Conservation (phyloP, 2,329 filamentous ascomycete genomes). For the Lachnellula occidentalis region DNA sequence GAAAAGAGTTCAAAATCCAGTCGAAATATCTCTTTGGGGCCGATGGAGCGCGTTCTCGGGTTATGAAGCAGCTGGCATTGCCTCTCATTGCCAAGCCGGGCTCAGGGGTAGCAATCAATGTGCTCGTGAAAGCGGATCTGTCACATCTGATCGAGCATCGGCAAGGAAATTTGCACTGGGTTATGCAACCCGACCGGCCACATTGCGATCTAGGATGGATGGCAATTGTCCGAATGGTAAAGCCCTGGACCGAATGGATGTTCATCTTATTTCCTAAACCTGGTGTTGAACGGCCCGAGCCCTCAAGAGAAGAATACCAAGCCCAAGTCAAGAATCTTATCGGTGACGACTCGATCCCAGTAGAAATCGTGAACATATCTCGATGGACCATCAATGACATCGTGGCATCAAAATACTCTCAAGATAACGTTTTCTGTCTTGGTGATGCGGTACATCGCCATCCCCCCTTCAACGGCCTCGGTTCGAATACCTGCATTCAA, state of each 20-base stretch:
- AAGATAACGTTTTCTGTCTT: slow-evolving; percentile 41
- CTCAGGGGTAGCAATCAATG: slow-evolving; percentile 44
- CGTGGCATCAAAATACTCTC: slow-evolving; percentile 48
- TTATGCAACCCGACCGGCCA: slow-evolving; percentile 49
- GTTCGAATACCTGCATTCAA: slow-evolving; percentile 54
- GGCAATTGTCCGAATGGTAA: slow-evolving; percentile 52
- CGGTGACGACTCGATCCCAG: slow-evolving; percentile 46
- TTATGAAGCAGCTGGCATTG: slow-evolving; percentile 41
- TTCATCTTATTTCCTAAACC: slow-evolving; percentile 47
- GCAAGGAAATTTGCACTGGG: slow-evolving; percentile 55
- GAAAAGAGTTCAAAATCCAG: slow-evolving; percentile 38
- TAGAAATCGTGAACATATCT: slow-evolving; percentile 47
- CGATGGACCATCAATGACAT: slow-evolving; percentile 59
- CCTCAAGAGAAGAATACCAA: slow-evolving; percentile 42
- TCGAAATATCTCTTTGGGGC: slow-evolving; percentile 55
- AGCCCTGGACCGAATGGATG: slow-evolving; percentile 54
- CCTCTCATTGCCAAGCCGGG: slow-evolving; percentile 41
- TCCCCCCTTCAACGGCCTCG: slow-evolving; percentile 51
- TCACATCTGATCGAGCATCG: slow-evolving; percentile 43
- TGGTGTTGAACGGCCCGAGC: slow-evolving; percentile 33
- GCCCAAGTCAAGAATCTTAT: slow-evolving; percentile 44
- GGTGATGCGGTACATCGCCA: slow-evolving; percentile 55
- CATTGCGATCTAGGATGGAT: slow-evolving; percentile 47
- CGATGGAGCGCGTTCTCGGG: slow-evolving; percentile 45
- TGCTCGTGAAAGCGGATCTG: slow-evolving; percentile 46